A percentile compares a stretch with the other conserved stretches of the same genome.
phyloP scores from a whole-genome alignment of 2,329 filamentous ascomycete species.

The Pseudofabraea citricarpa region DNA sequence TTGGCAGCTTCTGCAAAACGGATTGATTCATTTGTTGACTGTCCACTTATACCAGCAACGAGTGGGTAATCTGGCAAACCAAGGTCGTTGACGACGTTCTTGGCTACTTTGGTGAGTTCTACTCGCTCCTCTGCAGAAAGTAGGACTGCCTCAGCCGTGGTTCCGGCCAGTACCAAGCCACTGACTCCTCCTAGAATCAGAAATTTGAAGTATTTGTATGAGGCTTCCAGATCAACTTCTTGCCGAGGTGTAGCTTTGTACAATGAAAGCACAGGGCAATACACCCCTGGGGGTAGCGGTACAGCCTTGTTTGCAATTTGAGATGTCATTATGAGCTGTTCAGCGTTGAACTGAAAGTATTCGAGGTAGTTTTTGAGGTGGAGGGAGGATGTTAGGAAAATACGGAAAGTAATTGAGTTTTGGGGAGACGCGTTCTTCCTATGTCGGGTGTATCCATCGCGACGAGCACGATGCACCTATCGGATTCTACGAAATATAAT shows the following conservation, averaged over 20 bases:
- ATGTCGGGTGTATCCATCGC: neutral
- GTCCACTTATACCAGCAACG: slow-evolving; percentile 38
- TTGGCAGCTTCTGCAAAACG: slow-evolving; percentile 31
- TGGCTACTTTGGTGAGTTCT: slow-evolving; percentile 34
- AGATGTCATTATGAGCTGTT: slow-evolving; percentile 1
- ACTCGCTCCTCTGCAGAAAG: slow-evolving; percentile 35
- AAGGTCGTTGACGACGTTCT: slow-evolving; percentile 31
- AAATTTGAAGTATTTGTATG: slow-evolving; percentile 72
- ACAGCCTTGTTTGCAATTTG: slow-evolving; percentile 3
- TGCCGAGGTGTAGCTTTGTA: slow-evolving; percentile 70
- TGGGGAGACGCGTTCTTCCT: neutral
- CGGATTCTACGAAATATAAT: neutral
- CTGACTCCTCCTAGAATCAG: slow-evolving; percentile 52
- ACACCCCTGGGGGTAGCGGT: slow-evolving; percentile 71
- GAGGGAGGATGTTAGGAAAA: neutral
- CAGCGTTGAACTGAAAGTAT: neutral
- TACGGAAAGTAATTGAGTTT: neutral
- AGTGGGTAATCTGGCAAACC: slow-evolving; percentile 33
- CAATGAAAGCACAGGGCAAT: slow-evolving; percentile 82
- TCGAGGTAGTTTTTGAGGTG: too few relatives aligned
- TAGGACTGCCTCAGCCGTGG: slow-evolving; percentile 41
- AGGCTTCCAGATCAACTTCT: slow-evolving; percentile 71
- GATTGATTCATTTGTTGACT: slow-evolving; percentile 30
- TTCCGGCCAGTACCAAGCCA: slow-evolving; percentile 41
- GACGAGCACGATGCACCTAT: neutral